Conservation (phyloP, 2,329 filamentous ascomycete genomes). For the Verticillium isaacii region DNA sequence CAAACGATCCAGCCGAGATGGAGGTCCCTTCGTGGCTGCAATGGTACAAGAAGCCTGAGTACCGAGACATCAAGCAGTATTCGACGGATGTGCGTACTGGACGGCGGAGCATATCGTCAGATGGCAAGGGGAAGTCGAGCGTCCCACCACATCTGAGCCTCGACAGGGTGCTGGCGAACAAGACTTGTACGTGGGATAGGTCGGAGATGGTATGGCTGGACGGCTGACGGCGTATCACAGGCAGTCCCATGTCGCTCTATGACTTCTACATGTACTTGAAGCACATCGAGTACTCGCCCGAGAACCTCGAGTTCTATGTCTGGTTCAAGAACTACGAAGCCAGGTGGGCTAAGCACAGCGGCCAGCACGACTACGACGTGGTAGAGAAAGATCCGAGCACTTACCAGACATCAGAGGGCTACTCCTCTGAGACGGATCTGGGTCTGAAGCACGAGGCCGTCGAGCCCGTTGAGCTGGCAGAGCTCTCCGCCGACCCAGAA, state of each 20-base stretch:
- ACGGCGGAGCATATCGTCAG: slow-evolving; percentile 28
- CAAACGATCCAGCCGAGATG: slow-evolving; percentile 3
- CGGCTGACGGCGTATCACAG: slow-evolving; percentile 16
- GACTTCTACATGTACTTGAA: slow-evolving; percentile 49
- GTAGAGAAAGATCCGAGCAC: slow-evolving; percentile 9
- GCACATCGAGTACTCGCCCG: slow-evolving; percentile 42
- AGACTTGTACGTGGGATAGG: slow-evolving; percentile 29
- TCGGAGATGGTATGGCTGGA: not conserved
- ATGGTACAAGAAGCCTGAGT: slow-evolving; percentile 47
- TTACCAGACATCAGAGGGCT: not conserved
- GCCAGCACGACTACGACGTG: slow-evolving; percentile 6
- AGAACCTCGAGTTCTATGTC: slow-evolving; percentile 45
- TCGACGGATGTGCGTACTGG: slow-evolving; percentile 29
- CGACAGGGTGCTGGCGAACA: slow-evolving; percentile 41
- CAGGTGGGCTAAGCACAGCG: slow-evolving; percentile 14
- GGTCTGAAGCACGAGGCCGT: slow-evolving; percentile 1
- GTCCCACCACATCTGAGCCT: slow-evolving; percentile 35
- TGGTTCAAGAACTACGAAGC: slow-evolving; percentile 42
- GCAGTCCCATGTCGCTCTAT: slow-evolving; percentile 43
- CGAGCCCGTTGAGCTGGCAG: slow-evolving; percentile 10
- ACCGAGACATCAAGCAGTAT: slow-evolving; percentile 41
- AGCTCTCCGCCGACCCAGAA: slow-evolving; percentile 22
- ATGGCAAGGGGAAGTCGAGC: slow-evolving; percentile 26
- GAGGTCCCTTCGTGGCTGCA: slow-evolving; percentile 27
- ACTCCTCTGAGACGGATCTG: slow-evolving; percentile 1